Conservation (phyloP, 78 protist species). For the Chrysochromulina tobinii region DNA sequence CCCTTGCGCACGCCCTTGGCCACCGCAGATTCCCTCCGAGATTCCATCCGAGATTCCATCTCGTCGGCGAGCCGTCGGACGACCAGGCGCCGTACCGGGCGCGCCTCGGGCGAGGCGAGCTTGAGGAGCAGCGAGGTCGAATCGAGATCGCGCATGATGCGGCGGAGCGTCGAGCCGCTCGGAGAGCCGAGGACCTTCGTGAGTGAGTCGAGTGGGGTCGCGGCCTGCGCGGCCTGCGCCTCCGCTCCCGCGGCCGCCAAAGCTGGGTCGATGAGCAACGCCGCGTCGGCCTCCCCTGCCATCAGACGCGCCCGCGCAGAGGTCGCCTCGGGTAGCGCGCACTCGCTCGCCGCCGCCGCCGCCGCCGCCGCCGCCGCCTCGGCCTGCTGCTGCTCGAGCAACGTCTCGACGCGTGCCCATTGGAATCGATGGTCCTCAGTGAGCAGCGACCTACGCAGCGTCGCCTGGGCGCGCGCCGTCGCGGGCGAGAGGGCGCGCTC, state of each 20-base stretch:
- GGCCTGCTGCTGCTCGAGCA: neutral
- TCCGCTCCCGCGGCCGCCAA: no score
- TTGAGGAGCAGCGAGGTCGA: neutral
- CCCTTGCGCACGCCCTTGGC: neutral
- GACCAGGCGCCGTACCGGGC: neutral
- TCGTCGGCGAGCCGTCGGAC: neutral
- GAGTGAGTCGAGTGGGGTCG: neutral
- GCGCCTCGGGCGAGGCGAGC: neutral
- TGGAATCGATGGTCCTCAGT: neutral
- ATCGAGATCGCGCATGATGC: neutral
- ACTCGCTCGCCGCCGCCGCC: neutral
- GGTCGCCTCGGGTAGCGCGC: no score
- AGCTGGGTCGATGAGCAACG: no score
- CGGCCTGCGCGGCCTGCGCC: no score
- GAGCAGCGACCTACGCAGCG: constrained; percentile 12
- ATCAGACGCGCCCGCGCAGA: no score
- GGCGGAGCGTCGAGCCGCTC: neutral
- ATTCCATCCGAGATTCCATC: neutral
- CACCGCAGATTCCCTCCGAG: neutral
- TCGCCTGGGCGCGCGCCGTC: neutral
- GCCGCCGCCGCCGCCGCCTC: neutral
- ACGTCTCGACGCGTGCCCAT: neutral
- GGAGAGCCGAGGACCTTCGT: neutral
- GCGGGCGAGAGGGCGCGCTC: neutral
- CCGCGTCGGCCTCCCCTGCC: neutral